Base-by-base conservation (phyloP, 2,329 filamentous ascomycete genomes). In the Xylaria sp. region DNA sequence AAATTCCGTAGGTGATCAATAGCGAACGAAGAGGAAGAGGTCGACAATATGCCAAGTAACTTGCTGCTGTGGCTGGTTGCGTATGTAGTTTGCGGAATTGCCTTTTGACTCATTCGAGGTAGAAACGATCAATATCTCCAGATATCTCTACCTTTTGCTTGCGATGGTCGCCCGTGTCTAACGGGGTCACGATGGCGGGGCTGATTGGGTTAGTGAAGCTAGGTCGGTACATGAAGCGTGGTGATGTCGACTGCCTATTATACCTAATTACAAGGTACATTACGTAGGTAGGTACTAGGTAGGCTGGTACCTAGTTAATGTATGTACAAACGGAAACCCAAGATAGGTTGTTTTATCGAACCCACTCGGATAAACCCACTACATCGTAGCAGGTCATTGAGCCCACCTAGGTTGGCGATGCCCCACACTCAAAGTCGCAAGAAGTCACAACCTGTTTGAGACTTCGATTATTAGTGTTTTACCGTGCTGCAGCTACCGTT, bases 101-200 rank as follows among this genome's bases (percentile, higher is more conserved):
- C 34, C 34, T 36, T 36, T 47, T 47, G 42, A 19, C 8, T 47
- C 42, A 19, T 17, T 19, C 8, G n/a, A 47, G 42, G 5, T 47
- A 19, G 42, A 47, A 19, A 19, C 17, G 42, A 19, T 47, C 8
- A 19, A 47, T 47, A 4, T 5, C 42, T 3, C 42, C 17, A 14
- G 39, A 47, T 19, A 47, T 17, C 42, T n/a, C 8, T 5, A n/a
- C 4, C 42, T 3, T 47, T 17, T 47, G n/a, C 6, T n/a, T 47
- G n/a, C 6, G 39, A 14, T 42, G 12, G 36, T 42, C 12, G 36
- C 9, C n/a, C 47, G n/a, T 17, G 19, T 24, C 21, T 21, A 27
- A 50, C 7, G 42, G 42, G 64, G 32, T 47, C 32, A 53, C 39
- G 53, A 64, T 67, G 65, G 65, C 47, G 65, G 65, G 60, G 65